Conservation (phyloP, 1,284 basidiomycete species). For the Trichosporon faecale region DNA sequence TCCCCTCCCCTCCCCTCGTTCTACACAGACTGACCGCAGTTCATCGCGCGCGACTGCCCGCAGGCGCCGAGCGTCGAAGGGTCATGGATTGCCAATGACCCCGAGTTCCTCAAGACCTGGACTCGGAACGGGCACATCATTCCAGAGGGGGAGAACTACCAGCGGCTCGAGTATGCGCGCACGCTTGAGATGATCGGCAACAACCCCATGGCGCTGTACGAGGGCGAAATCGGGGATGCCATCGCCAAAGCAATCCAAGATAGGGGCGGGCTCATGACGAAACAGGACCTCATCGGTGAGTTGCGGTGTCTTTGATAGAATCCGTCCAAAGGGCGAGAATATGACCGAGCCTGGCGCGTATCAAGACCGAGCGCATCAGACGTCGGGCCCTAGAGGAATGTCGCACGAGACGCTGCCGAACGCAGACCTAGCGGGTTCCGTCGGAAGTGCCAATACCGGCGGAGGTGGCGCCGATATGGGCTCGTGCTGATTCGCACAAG, state of each 20-base stretch:
- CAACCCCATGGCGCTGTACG: slow-evolving; percentile 10
- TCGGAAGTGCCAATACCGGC: no score
- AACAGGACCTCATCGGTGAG: slow-evolving; percentile 27
- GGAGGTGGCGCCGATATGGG: background rate
- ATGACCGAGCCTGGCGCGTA: background rate
- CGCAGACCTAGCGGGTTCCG: no score
- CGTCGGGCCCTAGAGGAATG: background rate
- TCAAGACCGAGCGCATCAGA: background rate
- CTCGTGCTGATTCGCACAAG: background rate
- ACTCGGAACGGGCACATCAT: slow-evolving; percentile 32
- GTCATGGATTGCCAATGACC: slow-evolving; percentile 16
- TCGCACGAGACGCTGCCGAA: background rate
- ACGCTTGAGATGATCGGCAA: slow-evolving; percentile 37
- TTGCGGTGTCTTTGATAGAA: background rate
- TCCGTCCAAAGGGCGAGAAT: no score
- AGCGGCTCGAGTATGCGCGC: slow-evolving; percentile 37
- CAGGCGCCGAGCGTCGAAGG: slow-evolving; percentile 14
- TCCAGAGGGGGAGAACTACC: slow-evolving; percentile 27
- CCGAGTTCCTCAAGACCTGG: slow-evolving; percentile 22
- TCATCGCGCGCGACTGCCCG: slow-evolving; percentile 16
- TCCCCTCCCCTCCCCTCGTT: background rate
- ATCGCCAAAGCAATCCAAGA: background rate
- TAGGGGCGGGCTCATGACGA: background rate
- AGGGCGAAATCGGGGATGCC: background rate
- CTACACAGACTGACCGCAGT: slow-evolving; percentile 16